Evolutionary conservation across 441 rosid species (phyloP).

Genomic region (Arabidopsis hybrid): DNA sequence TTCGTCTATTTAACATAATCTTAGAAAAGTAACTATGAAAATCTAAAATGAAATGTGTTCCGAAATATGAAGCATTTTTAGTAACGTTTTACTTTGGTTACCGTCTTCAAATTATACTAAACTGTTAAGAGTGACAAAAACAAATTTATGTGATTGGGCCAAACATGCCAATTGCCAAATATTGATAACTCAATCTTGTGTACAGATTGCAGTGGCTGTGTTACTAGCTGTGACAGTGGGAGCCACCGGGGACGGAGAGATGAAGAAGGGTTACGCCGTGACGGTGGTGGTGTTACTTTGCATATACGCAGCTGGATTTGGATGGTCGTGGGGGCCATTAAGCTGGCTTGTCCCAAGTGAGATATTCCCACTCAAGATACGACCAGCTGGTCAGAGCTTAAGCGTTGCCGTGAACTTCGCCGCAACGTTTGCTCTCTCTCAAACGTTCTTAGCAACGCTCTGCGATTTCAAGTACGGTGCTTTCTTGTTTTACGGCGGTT

Average conservation of each 20-base stretch:
- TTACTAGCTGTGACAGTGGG: conserved; percentile 61
- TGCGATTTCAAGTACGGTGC: conserved; percentile 78
- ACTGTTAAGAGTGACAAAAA: too few relatives aligned
- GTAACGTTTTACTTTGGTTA: too few relatives aligned
- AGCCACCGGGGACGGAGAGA: conserved; percentile 52
- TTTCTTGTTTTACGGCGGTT: conserved; percentile 78
- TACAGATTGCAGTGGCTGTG: conserved; percentile 58
- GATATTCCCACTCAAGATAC: conserved; percentile 78
- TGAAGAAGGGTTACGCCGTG: conserved; percentile 55
- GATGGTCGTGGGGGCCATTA: conserved; percentile 95
- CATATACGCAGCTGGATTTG: conserved; percentile 83
- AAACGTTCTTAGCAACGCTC: conserved; percentile 73
- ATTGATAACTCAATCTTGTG: conserved; percentile 13
- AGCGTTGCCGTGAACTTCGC: conserved; percentile 73
- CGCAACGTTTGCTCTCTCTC: conserved; percentile 68
- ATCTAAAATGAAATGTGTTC: too few relatives aligned
- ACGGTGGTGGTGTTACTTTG: conserved; percentile 64
- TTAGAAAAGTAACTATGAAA: too few relatives aligned
- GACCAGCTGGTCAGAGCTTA: conserved; percentile 83
- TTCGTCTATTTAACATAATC: too few relatives aligned
- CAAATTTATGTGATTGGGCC: neutral
- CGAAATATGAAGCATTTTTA: too few relatives aligned
- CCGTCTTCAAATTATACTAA: neutral
- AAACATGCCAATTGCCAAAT: neutral
- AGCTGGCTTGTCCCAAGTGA: conserved; percentile 87